These are phyloP conservation scores for Conticribra guillardii DNA, from an alignment of 108 stramenopile species.

Conservation along the genomic window DNA sequence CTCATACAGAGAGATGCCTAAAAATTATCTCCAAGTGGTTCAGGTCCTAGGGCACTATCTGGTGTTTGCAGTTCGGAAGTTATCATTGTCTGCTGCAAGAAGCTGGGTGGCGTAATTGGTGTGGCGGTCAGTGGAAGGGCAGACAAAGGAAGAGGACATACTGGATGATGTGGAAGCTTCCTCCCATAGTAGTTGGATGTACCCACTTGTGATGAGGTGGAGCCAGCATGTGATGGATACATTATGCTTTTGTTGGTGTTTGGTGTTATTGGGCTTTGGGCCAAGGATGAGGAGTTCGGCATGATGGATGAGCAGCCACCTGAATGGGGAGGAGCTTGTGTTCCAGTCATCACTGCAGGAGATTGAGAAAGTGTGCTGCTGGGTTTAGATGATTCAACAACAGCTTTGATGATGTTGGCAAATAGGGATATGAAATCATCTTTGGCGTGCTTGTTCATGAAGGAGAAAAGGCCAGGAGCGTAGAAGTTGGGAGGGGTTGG, in stretches of 20 bases:
- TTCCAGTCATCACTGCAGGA: neutral
- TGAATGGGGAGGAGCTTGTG: neutral
- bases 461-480: neutral
- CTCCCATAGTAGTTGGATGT: neutral
- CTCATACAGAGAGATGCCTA: too few relatives aligned
- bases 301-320: neutral
- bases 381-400: neutral
- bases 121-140: neutral
- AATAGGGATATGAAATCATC: too few relatives aligned
- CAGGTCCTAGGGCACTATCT: too few relatives aligned
- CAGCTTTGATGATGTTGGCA: too few relatives aligned
- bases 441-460: too few relatives aligned
- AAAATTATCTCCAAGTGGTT: too few relatives aligned
- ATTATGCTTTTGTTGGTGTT: neutral
- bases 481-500: neutral
- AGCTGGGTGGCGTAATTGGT: conserved; percentile 11
- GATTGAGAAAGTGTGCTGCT: neutral
- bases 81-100: conserved; percentile 35
- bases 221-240: neutral
- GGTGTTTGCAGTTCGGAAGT: conserved; percentile 19
- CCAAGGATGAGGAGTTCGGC: conserved; percentile 1
- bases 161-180: neutral
- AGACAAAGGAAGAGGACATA: neutral
- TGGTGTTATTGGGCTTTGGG: neutral
- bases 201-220: neutral